These are phyloP conservation scores for Candida hispaniensis DNA, from an alignment of 805 yeast species.

Conservation along the genomic window DNA sequence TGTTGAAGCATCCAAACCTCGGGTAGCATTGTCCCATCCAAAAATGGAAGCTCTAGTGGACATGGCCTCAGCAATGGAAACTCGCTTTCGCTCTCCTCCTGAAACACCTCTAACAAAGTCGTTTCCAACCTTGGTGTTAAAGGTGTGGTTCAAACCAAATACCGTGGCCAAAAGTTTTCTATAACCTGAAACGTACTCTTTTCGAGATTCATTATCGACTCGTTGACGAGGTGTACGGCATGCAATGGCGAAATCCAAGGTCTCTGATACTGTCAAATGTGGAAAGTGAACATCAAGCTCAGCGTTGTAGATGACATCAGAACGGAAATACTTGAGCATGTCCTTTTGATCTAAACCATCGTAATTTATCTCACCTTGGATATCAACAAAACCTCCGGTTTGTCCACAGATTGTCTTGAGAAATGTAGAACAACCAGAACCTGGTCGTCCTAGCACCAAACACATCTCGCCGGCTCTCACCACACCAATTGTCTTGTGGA, in stretches of 20 bases:
- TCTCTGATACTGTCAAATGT: conserved; percentile 62
- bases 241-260: conserved; percentile 58
- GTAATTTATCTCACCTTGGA: conserved; percentile 47
- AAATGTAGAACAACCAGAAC: conserved; percentile 70
- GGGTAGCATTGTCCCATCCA: conserved; percentile 75
- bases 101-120: conserved; percentile 63
- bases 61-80: conserved; percentile 69
- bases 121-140: conserved; percentile 49
- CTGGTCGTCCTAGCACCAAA: conserved; percentile 62
- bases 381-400: conserved; percentile 36
- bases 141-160: conserved; percentile 52
- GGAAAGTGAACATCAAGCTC: conserved; percentile 64
- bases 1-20: conserved; percentile 78
- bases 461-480: conserved; percentile 59
- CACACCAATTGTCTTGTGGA: conserved; percentile 23
- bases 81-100: conserved; percentile 82
- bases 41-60: conserved; percentile 53
- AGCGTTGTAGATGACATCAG: conserved; percentile 36
- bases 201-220: conserved; percentile 37
- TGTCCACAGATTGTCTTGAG: conserved; percentile 56
- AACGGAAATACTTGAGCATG: conserved; percentile 47
- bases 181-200: conserved; percentile 38
- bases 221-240: conserved; percentile 54
- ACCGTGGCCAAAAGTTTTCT: conserved; percentile 42
- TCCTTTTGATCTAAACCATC: conserved; percentile 52